Base-by-base conservation (phyloP, 129 eudicot genomes). In the Centaurea solstitialis region DNA sequence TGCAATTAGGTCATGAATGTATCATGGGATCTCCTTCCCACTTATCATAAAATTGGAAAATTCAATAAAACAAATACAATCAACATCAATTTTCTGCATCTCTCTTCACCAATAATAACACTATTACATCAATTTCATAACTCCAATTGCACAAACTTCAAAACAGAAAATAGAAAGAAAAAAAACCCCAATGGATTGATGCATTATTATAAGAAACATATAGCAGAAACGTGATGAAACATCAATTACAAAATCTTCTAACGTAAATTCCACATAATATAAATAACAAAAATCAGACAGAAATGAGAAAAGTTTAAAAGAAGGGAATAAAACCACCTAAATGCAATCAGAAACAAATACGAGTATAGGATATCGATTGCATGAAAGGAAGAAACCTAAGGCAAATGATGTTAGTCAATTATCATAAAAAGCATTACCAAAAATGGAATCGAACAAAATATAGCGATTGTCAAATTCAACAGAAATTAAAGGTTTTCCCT, bases 261-360 rank as follows among this genome's bases (percentile, higher is more conserved):
- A 1, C 53, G 17, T 70, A 7, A 17, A 70, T 18, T 18, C 40
- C 39, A 70, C 20, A 38, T 70, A 5, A 70, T 7, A 70, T 38
- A 70, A 2, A 70, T n/a, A 70, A 7, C 13, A 37, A 1, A n/a
- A 68, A 26, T 26, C 30, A 26, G 30, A 10, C 68, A 68, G 22
- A 68, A 78, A 38, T 2, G n/a, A 26, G 1, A 17, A 0, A 67
- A 77, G 12, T 13, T 41, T 7, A 64, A 7, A 6, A 47, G 50
- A 3, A 7, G 68, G 76, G 70, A 67, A 30, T 22, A 37, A 7
- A 24, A 70, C 77, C 70, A 82, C 86, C 82, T 82, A 70, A 77
- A 83, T 77, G 86, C 82, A 83, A 72, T 83, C 69, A 73, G 41
- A 43, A 41, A 71, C 62, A 45, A 82, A 82, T 26, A 39, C 47